Evolutionary conservation across 2,329 filamentous ascomycete genomes (phyloP).

Genomic region (Arthroderma sp.): DNA sequence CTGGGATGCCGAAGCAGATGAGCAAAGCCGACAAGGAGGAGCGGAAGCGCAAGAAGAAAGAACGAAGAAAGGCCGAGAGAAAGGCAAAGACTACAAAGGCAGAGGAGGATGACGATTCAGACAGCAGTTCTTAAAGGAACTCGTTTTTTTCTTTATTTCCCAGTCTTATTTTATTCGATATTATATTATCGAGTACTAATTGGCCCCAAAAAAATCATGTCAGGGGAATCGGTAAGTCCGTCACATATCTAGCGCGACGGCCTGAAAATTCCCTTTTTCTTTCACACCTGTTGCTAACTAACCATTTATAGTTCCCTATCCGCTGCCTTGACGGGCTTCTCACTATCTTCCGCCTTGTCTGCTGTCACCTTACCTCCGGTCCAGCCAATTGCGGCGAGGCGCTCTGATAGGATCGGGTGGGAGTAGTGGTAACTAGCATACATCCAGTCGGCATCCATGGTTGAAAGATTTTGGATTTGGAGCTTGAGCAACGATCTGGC

Average conservation of each 20-base stretch:
- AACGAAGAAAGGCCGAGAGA: slow-evolving; percentile 34
- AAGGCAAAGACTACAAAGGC: slow-evolving; percentile 22
- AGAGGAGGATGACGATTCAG: background rate
- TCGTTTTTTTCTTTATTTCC: too few relatives aligned
- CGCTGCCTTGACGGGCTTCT: slow-evolving; percentile 53
- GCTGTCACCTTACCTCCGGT: slow-evolving; percentile 43
- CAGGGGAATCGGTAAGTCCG: too few relatives aligned
- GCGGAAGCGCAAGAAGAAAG: slow-evolving; percentile 44
- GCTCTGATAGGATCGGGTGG: slow-evolving; percentile 88
- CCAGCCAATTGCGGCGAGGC: slow-evolving; percentile 84
- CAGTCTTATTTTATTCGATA: too few relatives aligned
- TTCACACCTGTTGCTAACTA: background rate
- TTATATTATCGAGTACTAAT: too few relatives aligned
- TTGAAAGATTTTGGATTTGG: slow-evolving; percentile 94
- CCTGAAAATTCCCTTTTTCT: too few relatives aligned
- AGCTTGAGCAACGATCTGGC: slow-evolving; percentile 87
- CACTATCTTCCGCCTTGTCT: slow-evolving; percentile 33
- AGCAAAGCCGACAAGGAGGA: slow-evolving; percentile 37
- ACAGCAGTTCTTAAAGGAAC: too few relatives aligned
- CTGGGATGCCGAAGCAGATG: slow-evolving; percentile 28
- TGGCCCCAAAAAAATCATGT: too few relatives aligned
- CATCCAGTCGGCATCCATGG: slow-evolving; percentile 98
- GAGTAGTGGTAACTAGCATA: slow-evolving; percentile 98
- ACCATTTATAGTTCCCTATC: slow-evolving; percentile 57
- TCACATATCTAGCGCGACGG: too few relatives aligned